Evolutionary conservation across 805 yeast species (phyloP), one percentile per base, ranked within the genome.

Genomic region (Cyberlindnera suaveolens): DNA sequence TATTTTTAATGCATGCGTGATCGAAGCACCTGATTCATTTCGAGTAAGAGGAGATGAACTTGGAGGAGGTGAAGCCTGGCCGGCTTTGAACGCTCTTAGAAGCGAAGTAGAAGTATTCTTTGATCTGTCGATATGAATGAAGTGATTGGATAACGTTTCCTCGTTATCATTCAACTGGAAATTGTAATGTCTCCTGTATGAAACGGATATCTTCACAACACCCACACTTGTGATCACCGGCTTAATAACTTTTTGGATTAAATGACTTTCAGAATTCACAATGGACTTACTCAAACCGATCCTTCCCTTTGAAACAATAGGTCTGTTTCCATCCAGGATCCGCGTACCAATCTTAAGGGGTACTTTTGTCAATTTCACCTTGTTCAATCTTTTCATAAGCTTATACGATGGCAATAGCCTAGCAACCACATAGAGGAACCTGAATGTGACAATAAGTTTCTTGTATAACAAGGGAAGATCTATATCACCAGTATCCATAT

Each of bases 171-270:
- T 77, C 10, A 88, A 66, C 33, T 73, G 66, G 63, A 91, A 91
- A 38, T 77, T 74, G 48, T 79, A 71, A 57, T 88, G 83, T 33
- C 69, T 72, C 44, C 99, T 72, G 56, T 85, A 91, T 2, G 95
- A 82, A 1, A 87, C 93, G 0, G 93, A 78, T 6, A 86, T 74
- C 45, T 78, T 72, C 41, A 91, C 63, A 1, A 82, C 67, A 0
- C 99, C 99, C 37, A 78, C 68, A 7, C 84, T 78, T 0, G 96
- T 87, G 43, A 74, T 70, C 3, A 93, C 77, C 0, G 95, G 87
- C 5, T 77, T 72, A 42, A 93, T 74, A 43, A 71, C 71, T 53
- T 78, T 78, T 39, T 82, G 84, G 20, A 71, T 71, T 45, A 84
- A 65, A 54, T 82, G 86, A 15, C 78, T 65, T 15, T 64, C 63